These are phyloP conservation scores for Zopfia rhizophila DNA, from an alignment of 2,329 filamentous ascomycete species.

Conservation along the genomic window DNA sequence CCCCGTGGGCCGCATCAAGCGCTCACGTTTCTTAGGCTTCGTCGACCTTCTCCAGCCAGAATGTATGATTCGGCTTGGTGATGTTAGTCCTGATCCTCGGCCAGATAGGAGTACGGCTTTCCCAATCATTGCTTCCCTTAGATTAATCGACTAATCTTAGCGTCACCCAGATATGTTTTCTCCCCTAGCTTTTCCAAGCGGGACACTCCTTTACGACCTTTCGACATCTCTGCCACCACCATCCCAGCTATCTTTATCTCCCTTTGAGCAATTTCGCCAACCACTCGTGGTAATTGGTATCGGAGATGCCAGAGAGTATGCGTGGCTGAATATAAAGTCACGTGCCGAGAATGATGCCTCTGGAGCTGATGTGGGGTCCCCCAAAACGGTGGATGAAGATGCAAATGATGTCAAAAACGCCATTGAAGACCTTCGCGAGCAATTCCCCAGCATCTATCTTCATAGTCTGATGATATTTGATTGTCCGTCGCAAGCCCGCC, in stretches of 20 bases:
- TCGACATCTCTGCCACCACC: conserved; percentile 81
- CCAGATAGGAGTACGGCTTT: conserved; percentile 80
- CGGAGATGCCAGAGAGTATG: conserved; percentile 78
- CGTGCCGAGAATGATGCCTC: conserved; percentile 31
- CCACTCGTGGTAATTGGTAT: conserved; percentile 85
- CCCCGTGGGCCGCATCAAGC: conserved; percentile 86
- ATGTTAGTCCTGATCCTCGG: conserved; percentile 84
- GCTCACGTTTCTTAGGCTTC: conserved; percentile 81
- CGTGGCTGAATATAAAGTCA: conserved; percentile 55
- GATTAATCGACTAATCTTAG: conserved; percentile 47
- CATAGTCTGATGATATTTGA: conserved; percentile 86
- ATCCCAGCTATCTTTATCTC: conserved; percentile 81
- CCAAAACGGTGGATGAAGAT: conserved; percentile 35
- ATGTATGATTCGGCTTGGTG: conserved; percentile 83
- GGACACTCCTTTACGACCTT: conserved; percentile 88
- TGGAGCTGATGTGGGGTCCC: conserved; percentile 19
- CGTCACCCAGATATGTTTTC: conserved; percentile 83
- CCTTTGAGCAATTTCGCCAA: conserved; percentile 91
- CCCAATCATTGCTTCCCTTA: conserved; percentile 20
- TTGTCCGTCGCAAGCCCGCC: conserved; percentile 57
- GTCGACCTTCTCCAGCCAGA: conserved; percentile 80
- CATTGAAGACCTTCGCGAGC: conserved; percentile 75
- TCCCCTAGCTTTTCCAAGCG: conserved; percentile 85
- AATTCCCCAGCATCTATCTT: conserved; percentile 78
- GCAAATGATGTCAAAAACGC: conserved; percentile 64